phyloP scores from a whole-genome alignment of 1,284 basidiomycete genomes.

The Anthracocystis walkeri region DNA sequence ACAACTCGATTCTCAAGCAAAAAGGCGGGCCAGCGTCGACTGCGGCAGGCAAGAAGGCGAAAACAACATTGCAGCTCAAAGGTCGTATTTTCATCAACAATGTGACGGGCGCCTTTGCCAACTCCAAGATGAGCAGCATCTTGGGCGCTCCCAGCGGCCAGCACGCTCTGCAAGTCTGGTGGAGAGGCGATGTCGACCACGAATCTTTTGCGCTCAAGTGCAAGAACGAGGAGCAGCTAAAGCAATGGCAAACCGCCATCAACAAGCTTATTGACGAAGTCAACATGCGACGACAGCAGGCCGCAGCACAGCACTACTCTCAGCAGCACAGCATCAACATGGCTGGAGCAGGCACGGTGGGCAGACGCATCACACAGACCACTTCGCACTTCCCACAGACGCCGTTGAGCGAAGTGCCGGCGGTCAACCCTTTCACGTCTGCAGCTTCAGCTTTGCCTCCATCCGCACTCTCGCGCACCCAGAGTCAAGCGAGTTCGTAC shows the following conservation, averaged over 20 bases:
- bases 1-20: conserved; percentile 61
- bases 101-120: conserved; percentile 78
- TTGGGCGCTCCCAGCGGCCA: conserved; percentile 56
- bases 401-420: conserved; percentile 54
- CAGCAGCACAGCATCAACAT: conserved; percentile 56
- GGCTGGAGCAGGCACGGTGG: conserved; percentile 56
- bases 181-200: conserved; percentile 88
- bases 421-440: conserved; percentile 48
- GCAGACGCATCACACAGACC: conserved; percentile 51
- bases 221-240: conserved; percentile 89
- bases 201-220: conserved; percentile 96
- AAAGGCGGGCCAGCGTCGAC: conserved; percentile 19
- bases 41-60: conserved; percentile 68
- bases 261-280: conserved; percentile 82
- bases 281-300: conserved; percentile 53
- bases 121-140: conserved; percentile 70
- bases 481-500: conserved; percentile 51
- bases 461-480: conserved; percentile 41
- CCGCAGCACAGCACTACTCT: conserved; percentile 38
- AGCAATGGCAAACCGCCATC: conserved; percentile 89
- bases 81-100: conserved; percentile 98
- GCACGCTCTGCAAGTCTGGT: conserved; percentile 81
- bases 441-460: conserved; percentile 10
- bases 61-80: conserved; percentile 85
- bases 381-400: conserved; percentile 61